Base-by-base conservation (phyloP, 169 alveolate genomes). In the Eimeria tenella region DNA sequence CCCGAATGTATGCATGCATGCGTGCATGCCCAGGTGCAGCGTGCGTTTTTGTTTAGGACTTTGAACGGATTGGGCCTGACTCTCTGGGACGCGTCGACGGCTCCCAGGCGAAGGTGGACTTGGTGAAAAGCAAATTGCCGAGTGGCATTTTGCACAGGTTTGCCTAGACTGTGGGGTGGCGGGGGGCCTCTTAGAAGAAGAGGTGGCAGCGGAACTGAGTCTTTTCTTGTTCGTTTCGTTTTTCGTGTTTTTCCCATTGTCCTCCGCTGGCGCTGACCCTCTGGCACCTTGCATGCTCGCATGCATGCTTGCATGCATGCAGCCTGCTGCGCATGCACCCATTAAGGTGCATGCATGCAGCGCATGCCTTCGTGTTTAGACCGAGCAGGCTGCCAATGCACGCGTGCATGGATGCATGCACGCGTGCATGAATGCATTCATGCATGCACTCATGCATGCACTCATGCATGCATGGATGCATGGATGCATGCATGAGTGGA, bases 41-140 rank as follows among this genome's bases (percentile, higher is more conserved):
- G 56, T 73, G 31, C 49, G 49, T 68, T 23, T 68, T 3, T 68
- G 79, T 68, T n/a, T 68, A 87, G 70, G 97, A 95, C 88, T 95
- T 95, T 68, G 95, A 94, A 55, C 75, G 77, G 23, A 52, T 95
- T 10, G 95, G 95, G 23, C 96, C 96, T 15, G 90, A 95, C 65
- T 0, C 15, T 19, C 3, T n/a, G 23, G 87, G 87, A 81, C 90
- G 94, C 79, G 60, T 95, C 79, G 83, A 95, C 75, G 97, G 97
- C 6, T 79, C 94, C 21, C 95, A 94, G 90, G 97, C 95, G 25
- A 95, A 95, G 88, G 95, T 71, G 10, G 97, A 95, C 50, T 62
- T 95, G 31, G 94, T 93, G 55, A 95, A 94, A 88, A 95, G 97
- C 94, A 95, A 94, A 55, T 65, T 95, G 53, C 97, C 97, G 23